Evolutionary conservation across 2,329 filamentous ascomycete genomes (phyloP).

Genomic region (Aspergillus pseudonomiae): DNA sequence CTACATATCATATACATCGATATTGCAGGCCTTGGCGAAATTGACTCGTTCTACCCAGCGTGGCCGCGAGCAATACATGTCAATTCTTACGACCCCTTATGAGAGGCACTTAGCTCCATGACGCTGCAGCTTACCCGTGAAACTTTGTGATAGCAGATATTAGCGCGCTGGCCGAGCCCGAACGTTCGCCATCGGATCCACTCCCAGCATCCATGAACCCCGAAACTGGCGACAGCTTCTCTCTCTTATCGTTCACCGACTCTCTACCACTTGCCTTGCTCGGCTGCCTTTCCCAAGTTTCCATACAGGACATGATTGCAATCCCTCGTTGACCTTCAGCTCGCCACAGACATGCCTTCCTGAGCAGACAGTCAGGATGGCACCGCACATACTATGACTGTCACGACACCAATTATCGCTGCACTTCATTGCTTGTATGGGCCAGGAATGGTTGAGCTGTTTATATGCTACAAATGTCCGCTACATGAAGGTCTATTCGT

Average conservation of each 20-base stretch:
- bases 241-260: not conserved
- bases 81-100: constrained; percentile 13
- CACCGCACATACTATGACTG: not conserved
- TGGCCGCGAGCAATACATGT: constrained; percentile 17
- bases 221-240: not conserved
- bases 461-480: not conserved
- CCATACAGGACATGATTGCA: not conserved
- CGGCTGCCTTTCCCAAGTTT: not conserved
- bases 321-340: not conserved
- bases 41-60: constrained; percentile 18
- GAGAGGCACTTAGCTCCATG: constrained; percentile 11
- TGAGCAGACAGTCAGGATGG: not conserved
- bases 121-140: constrained; percentile 9
- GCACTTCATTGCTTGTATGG: not conserved
- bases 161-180: constrained; percentile 10
- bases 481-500: not conserved
- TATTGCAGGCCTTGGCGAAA: constrained; percentile 14
- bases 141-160: constrained; percentile 8
- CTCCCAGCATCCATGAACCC: not conserved
- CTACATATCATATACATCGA: constrained; percentile 21
- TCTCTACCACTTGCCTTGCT: not conserved
- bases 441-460: not conserved
- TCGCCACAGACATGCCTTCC: not conserved
- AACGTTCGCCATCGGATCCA: constrained; percentile 2
- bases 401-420: not conserved